Conservation (phyloP, 2,329 filamentous ascomycete species). For the Nemania sp. region DNA sequence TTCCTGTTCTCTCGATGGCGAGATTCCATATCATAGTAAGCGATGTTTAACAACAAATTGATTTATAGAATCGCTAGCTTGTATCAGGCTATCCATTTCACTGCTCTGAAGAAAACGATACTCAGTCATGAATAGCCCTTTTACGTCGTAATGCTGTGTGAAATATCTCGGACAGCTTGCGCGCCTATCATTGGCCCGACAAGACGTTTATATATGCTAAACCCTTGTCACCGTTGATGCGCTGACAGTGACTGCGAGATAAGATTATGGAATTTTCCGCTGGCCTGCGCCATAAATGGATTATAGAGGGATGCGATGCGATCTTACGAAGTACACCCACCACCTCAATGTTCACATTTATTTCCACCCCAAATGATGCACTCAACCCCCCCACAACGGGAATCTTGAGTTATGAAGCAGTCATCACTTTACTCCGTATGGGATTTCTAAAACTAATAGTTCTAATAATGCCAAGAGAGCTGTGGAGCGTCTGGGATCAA, state of each 20-base stretch:
- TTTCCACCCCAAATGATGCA: background rate
- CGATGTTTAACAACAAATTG: background rate
- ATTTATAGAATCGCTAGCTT: background rate
- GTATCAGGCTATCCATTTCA: background rate
- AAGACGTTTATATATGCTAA: background rate
- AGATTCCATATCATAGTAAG: background rate
- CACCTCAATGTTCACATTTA: background rate
- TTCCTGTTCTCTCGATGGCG: background rate
- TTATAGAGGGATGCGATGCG: background rate
- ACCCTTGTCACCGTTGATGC: slow-evolving; percentile 8
- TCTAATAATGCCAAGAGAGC: background rate
- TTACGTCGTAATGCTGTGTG: background rate
- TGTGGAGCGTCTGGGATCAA: slow-evolving; percentile 7
- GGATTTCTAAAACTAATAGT: background rate
- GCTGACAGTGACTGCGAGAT: slow-evolving; percentile 1
- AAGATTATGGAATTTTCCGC: slow-evolving; percentile 9
- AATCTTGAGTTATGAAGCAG: slow-evolving; percentile 3
- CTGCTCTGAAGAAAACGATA: background rate
- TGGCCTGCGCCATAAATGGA: background rate
- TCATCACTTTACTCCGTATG: background rate
- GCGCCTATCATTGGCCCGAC: background rate
- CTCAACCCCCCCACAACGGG: background rate
- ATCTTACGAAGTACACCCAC: background rate
- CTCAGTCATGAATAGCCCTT: background rate
- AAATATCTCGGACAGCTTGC: background rate